Evolutionary conservation across 495 filamentous ascomycete species (phyloP).

Genomic region (Penicillium taxi): DNA sequence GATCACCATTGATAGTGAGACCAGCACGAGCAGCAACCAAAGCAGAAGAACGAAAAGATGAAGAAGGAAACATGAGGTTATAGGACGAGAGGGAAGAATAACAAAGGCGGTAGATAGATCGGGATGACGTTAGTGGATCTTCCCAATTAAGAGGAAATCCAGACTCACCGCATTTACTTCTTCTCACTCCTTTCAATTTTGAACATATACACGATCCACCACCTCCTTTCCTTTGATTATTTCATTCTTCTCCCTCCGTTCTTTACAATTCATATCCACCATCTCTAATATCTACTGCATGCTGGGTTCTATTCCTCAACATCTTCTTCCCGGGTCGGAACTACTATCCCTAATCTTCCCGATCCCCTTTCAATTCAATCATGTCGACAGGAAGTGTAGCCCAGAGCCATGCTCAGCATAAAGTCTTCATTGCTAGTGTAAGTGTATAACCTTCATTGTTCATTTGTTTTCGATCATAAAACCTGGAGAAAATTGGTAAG

Average conservation of each 20-base stretch:
- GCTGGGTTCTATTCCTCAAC: slow-evolving; percentile 1
- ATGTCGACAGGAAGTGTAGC: slow-evolving; percentile 19
- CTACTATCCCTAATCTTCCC: slow-evolving; percentile 19
- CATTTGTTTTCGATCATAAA: no score
- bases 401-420: slow-evolving; percentile 19
- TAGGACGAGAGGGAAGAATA: not conserved
- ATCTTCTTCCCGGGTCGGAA: slow-evolving; percentile 14
- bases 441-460: slow-evolving; percentile 7
- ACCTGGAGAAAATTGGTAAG: no score
- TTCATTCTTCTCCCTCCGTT: no score
- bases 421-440: slow-evolving; percentile 24
- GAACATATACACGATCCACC: no score
- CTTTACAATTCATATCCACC: no score
- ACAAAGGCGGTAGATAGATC: slow-evolving; percentile 1
- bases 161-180: slow-evolving; percentile 17
- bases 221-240: slow-evolving; percentile 1
- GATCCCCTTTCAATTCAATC: slow-evolving; percentile 8
- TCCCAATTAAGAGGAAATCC: slow-evolving; percentile 5
- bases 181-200: no score
- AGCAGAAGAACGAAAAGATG: slow-evolving; percentile 1
- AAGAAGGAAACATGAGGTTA: slow-evolving; percentile 1
- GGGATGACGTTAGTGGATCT: slow-evolving; percentile 21
- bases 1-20: slow-evolving; percentile 36
- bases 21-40: slow-evolving; percentile 29
- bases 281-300: slow-evolving; percentile 1